Base-by-base conservation (phyloP, 441 rosid species). In the Gossypium schwendimanii region DNA sequence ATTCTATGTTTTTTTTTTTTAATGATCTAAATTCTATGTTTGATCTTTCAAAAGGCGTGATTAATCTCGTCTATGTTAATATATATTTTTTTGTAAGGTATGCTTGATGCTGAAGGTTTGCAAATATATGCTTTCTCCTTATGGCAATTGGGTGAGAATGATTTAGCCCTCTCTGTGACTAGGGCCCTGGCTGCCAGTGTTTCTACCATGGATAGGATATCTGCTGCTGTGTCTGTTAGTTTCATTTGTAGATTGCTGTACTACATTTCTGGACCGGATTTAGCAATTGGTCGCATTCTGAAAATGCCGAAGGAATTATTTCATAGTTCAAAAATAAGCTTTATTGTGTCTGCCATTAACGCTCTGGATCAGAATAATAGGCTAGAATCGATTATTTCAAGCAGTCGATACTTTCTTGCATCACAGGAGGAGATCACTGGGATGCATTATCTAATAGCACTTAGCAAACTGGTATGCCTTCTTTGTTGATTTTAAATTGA, bases 41-140 rank as follows among this genome's bases (percentile, higher is more conserved):
- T 41, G 71, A 67, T 12, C 45, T 50, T 50, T 28, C 8, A 2
- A 47, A 24, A 47, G 24, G 44, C 12, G 10, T 66, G 24, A 49
- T 49, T 66, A 66, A 66, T 66, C 39, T 49, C 9, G 24, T 66
- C 41, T 45, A 14, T 45, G 21, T 61, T n/a, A 11, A 23, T 57
- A 15, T 39, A 17, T 20, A 47, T 65, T 26, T 9, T 54, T 50
- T 70, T 73, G 33, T 15, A 59, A 92, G 95, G 97, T 76, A 75
- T 85, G 83, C 95, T 92, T 75, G 91, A 90, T 74, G 81, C 78
- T 0, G 87, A 86, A 87, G 87, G 88, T 39, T 82, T 93, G 81
- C 96, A 93, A 78, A 80, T 93, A 72, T 90, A 93, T 85, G 97
- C 97, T 72, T 74, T 87, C 74, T 90, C 92, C 73, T 75, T 95